These are phyloP conservation scores for Ramularia endophylla DNA, from an alignment of 2,329 filamentous ascomycete species.

Conservation along the genomic window DNA sequence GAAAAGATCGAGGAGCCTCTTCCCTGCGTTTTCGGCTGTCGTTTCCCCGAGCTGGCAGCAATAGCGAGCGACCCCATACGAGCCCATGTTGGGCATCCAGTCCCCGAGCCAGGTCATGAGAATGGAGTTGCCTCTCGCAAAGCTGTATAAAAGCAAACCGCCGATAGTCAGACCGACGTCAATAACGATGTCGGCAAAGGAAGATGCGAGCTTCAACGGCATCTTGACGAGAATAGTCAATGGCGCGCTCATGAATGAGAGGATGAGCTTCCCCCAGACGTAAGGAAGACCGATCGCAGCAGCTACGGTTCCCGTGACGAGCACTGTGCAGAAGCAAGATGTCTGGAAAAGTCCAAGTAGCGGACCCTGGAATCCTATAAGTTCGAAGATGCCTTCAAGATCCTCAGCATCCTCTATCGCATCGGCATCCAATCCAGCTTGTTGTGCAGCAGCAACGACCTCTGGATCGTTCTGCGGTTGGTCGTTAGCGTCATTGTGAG, in stretches of 20 bases:
- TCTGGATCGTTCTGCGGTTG: conserved; percentile 41
- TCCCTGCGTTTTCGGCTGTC: conserved; percentile 18
- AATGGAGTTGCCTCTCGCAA: conserved; percentile 6
- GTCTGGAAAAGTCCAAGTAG: conserved; percentile 88
- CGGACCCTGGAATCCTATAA: conserved; percentile 93
- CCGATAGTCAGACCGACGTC: conserved; percentile 64
- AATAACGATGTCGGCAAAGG: conserved; percentile 70
- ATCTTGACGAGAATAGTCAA: conserved; percentile 59
- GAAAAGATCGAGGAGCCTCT: conserved; percentile 19
- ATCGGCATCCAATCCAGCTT: conserved; percentile 64
- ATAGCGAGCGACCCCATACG: conserved; percentile 11
- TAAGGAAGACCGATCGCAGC: conserved; percentile 87
- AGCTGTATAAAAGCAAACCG: conserved; percentile 19
- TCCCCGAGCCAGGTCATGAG: neutral
- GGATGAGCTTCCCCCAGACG: conserved; percentile 76
- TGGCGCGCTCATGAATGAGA: conserved; percentile 75
- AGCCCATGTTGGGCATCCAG: conserved; percentile 7
- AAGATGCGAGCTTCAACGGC: conserved; percentile 66
- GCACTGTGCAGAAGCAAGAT: conserved; percentile 83
- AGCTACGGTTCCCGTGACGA: conserved; percentile 82
- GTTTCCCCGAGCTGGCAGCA: conserved; percentile 14
- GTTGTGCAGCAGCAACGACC: conserved; percentile 58
- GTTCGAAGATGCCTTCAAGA: conserved; percentile 89
- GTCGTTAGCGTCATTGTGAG: conserved; percentile 3
- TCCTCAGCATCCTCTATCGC: conserved; percentile 82